Conservation (phyloP, 1,284 basidiomycete species). For the Ceratobasidium theobromae region DNA sequence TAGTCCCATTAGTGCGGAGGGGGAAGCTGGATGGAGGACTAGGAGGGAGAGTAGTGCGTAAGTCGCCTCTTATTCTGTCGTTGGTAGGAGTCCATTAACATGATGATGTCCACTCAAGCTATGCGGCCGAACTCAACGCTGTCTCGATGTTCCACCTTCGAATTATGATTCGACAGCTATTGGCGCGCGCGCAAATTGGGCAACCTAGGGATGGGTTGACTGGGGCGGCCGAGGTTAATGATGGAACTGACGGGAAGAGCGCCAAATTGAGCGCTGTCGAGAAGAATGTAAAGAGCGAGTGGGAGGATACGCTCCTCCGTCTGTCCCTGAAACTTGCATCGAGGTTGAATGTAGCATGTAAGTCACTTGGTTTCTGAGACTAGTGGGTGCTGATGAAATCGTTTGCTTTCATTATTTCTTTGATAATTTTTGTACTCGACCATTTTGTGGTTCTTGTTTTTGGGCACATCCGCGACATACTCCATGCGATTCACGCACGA, state of each 20-base stretch:
- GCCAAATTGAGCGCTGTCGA: not conserved
- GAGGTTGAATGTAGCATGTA: conserved; percentile 46
- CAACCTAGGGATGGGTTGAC: not conserved
- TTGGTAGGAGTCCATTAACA: not conserved
- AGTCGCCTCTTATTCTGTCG: conserved; percentile 39
- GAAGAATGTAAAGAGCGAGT: conserved; percentile 62
- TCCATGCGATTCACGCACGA: too few species aligned
- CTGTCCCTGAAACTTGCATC: conserved; percentile 76
- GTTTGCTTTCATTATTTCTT: not conserved
- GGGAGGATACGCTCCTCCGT: conserved; percentile 80
- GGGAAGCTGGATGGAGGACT: conserved; percentile 74
- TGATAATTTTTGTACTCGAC: not conserved
- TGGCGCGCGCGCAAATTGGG: conserved; percentile 15
- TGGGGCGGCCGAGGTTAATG: not conserved
- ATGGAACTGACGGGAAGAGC: not conserved
- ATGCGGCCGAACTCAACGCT: conserved; percentile 63
- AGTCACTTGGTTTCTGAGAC: not conserved
- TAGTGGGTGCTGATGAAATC: not conserved
- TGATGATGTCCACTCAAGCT: conserved; percentile 30
- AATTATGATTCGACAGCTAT: conserved; percentile 81
- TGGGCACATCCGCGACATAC: too few species aligned
- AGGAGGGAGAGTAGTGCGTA: conserved; percentile 80
- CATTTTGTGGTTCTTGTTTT: too few species aligned
- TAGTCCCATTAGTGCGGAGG: conserved; percentile 44
- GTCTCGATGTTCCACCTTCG: conserved; percentile 86